A percentile compares a stretch with the other conserved stretches of the same genome.
Evolutionary conservation across 441 rosid species (phyloP).

Genomic region (Sinapis alba): DNA sequence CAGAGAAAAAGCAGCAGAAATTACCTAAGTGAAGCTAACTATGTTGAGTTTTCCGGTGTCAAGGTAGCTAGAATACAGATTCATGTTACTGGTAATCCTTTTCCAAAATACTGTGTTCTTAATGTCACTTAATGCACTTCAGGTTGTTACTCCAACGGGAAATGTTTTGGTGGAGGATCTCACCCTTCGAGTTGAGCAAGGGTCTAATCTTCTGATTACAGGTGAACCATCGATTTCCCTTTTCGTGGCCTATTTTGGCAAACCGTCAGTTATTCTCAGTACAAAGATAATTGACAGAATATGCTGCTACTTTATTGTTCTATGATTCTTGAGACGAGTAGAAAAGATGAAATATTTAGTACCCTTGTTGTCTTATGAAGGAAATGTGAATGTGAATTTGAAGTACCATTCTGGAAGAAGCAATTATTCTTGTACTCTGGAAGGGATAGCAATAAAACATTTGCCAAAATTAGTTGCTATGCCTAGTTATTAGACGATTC

Average conservation of each 20-base stretch:
- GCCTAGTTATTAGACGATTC: slow-evolving; percentile 14
- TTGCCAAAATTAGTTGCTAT: slow-evolving; percentile 17
- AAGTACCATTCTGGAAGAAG: slow-evolving; percentile 8
- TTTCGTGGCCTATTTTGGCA: neutral
- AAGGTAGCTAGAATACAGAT: slow-evolving; percentile 62
- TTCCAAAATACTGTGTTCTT: slow-evolving; percentile 34
- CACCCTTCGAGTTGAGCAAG: slow-evolving; percentile 85
- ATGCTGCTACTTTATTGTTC: slow-evolving; percentile 3
- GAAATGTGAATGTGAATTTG: neutral
- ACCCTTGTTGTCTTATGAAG: slow-evolving; percentile 10
- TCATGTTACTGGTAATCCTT: slow-evolving; percentile 12
- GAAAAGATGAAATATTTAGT: slow-evolving; percentile 4
- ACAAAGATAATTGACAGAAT: neutral
- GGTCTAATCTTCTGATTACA: slow-evolving; percentile 97
- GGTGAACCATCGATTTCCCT: slow-evolving; percentile 47
- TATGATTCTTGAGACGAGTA: slow-evolving; percentile 5
- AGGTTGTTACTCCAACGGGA: slow-evolving; percentile 99
- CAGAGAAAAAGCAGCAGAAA: slow-evolving; percentile 71
- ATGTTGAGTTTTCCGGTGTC: slow-evolving; percentile 89
- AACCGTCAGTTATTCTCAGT: neutral
- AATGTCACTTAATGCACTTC: slow-evolving; percentile 34
- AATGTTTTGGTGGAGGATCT: slow-evolving; percentile 96
- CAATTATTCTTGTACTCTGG: slow-evolving; percentile 1
- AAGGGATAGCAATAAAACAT: slow-evolving; percentile 12
- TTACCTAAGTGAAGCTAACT: slow-evolving; percentile 88